phyloP scores from a whole-genome alignment of 805 yeast genomes.

The Spathaspora girioi region DNA sequence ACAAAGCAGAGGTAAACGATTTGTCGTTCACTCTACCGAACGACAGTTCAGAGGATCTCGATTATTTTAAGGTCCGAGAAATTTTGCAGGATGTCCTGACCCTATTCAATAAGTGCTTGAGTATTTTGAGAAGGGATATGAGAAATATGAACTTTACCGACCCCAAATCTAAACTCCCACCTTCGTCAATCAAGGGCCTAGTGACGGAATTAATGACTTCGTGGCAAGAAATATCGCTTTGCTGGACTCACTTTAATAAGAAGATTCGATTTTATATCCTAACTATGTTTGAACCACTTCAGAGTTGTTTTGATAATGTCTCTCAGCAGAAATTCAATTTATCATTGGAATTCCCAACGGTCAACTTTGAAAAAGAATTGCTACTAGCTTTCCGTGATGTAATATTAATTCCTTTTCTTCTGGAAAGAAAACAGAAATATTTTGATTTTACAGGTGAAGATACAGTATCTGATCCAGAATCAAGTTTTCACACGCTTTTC shows the following conservation, averaged over 20 bases:
- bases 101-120: conserved; percentile 22
- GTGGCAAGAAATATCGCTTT: conserved; percentile 19
- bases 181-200: not conserved
- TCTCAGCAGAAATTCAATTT: conserved; percentile 4
- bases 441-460: not conserved
- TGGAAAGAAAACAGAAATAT: conserved; percentile 10
- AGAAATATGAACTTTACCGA: not conserved
- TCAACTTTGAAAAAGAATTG: conserved; percentile 25
- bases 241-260: conserved; percentile 27
- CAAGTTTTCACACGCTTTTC: not conserved
- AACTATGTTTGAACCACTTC: conserved; percentile 24
- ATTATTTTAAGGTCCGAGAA: conserved; percentile 26
- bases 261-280: conserved; percentile 21
- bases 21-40: not conserved
- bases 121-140: conserved; percentile 19
- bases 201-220: conserved; percentile 6
- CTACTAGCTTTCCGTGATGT: conserved; percentile 26
- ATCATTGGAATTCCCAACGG: conserved; percentile 3
- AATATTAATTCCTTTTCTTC: conserved; percentile 22
- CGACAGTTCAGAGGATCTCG: conserved; percentile 10
- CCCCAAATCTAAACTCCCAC: not conserved
- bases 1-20: not conserved
- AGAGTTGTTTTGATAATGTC: conserved; percentile 14
- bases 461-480: not conserved
- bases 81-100: conserved; percentile 23